These are phyloP conservation scores for Luffa aegyptiaca DNA, from an alignment of 306 rosid species.

Conservation along the genomic window DNA sequence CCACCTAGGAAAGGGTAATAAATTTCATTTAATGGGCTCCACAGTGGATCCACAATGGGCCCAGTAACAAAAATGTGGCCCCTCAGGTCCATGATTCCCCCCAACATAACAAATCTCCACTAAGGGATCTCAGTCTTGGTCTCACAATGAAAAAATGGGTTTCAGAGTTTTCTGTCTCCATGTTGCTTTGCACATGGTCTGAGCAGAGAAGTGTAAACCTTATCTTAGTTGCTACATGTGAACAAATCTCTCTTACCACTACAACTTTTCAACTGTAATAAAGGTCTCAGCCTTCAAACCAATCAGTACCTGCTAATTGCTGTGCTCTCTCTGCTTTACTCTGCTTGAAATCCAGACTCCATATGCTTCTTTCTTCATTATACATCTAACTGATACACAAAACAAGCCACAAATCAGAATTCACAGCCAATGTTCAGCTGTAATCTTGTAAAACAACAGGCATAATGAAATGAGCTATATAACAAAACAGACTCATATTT, in stretches of 20 bases:
- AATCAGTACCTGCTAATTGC: not conserved
- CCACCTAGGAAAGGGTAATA: constrained; percentile 7
- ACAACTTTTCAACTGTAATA: not conserved
- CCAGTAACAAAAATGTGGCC: constrained; percentile 29
- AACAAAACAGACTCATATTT: not conserved
- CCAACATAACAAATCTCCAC: constrained; percentile 20
- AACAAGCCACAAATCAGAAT: not conserved
- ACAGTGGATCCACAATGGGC: constrained; percentile 13
- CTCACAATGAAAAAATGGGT: constrained; percentile 9
- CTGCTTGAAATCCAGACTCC: not conserved
- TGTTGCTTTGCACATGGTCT: constrained; percentile 52
- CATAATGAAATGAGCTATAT: not conserved
- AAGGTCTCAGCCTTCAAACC: not conserved
- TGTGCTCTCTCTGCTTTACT: not conserved
- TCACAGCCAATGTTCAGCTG: not conserved
- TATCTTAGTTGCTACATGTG: constrained; percentile 22
- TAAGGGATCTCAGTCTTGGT: constrained; percentile 6
- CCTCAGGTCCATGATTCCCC: constrained; percentile 19
- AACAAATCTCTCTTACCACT: constrained; percentile 11
- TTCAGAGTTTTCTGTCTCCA: constrained; percentile 18
- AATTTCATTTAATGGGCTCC: constrained; percentile 19
- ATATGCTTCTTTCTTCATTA: not conserved
- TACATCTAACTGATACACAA: not conserved
- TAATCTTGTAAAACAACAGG: not conserved
- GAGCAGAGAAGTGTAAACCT: constrained; percentile 20